Percentiles rank a stretch among this genome's conserved stretches.
phyloP scores from a whole-genome alignment of 1,284 basidiomycete species.

The Anthracocystis setariae region DNA sequence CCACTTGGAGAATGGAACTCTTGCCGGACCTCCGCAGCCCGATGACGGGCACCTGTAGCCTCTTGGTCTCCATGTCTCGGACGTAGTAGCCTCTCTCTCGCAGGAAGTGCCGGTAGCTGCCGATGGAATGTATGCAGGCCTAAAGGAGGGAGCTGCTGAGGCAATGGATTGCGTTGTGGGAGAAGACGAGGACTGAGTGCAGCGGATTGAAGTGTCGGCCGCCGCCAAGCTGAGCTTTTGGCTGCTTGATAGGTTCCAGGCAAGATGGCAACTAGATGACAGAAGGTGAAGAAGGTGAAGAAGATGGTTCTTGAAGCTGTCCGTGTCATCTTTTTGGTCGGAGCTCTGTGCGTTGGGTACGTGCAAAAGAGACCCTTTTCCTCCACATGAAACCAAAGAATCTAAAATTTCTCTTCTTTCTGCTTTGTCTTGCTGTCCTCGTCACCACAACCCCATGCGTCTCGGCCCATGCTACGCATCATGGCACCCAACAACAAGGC shows the following conservation, averaged over 20 bases:
- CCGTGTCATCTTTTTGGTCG: conserved; percentile 8
- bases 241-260: too few relatives aligned
- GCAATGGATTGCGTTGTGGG: too few relatives aligned
- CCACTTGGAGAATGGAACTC: conserved; percentile 87
- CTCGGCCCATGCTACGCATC: not conserved
- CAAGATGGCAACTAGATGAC: too few relatives aligned
- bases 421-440: not conserved
- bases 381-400: conserved; percentile 13
- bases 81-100: too few relatives aligned
- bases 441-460: not conserved
- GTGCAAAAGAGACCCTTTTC: conserved; percentile 16
- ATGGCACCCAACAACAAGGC: conserved; percentile 32
- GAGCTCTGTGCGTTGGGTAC: conserved; percentile 3
- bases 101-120: too few relatives aligned
- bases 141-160: not conserved
- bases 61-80: conserved; percentile 26
- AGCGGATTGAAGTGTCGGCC: too few relatives aligned
- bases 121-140: not conserved
- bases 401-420: conserved; percentile 2
- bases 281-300: too few relatives aligned
- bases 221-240: too few relatives aligned
- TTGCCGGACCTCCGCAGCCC: conserved; percentile 75
- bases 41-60: conserved; percentile 48
- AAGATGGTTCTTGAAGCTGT: too few relatives aligned
- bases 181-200: too few relatives aligned